A percentile compares a stretch with the other conserved stretches of the same genome.
These are phyloP conservation scores for Kondoa subrosea DNA, from an alignment of 768 basidiomycete genomes.

Conservation along the genomic window DNA sequence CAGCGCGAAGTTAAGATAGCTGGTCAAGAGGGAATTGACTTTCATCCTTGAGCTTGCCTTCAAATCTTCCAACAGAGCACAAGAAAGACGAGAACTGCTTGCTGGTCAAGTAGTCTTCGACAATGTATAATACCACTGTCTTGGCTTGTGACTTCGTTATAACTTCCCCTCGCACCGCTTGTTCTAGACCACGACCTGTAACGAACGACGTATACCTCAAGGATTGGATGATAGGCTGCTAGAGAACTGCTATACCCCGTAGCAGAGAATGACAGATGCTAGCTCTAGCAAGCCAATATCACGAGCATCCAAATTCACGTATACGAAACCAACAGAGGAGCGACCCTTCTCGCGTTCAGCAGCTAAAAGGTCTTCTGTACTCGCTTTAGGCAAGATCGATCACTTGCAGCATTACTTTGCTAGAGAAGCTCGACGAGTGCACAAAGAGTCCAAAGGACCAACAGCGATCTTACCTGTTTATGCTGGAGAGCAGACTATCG, in stretches of 20 bases:
- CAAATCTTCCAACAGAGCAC: background rate
- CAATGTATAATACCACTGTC: too few species aligned
- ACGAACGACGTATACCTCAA: too few species aligned
- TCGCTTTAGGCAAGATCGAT: slow-evolving; percentile 2
- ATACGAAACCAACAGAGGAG: background rate
- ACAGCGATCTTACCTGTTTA: background rate
- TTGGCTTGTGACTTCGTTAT: too few species aligned
- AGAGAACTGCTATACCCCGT: background rate
- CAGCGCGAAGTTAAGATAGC: background rate
- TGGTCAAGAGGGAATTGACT: background rate
- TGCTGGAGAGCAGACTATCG: background rate
- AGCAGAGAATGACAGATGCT: background rate
- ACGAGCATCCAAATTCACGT: background rate
- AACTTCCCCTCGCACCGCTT: too few species aligned
- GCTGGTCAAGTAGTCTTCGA: background rate
- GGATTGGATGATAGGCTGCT: background rate
- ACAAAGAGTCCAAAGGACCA: background rate
- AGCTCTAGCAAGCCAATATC: background rate
- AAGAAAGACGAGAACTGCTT: background rate
- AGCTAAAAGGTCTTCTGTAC: background rate
- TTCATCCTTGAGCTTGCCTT: background rate
- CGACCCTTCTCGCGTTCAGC: slow-evolving; percentile 1
- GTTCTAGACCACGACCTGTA: too few species aligned
- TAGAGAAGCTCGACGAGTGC: background rate
- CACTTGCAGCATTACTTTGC: slow-evolving; percentile 6